phyloP scores from a whole-genome alignment of 2,329 filamentous ascomycete species.

The Talaromyces islandicus region DNA sequence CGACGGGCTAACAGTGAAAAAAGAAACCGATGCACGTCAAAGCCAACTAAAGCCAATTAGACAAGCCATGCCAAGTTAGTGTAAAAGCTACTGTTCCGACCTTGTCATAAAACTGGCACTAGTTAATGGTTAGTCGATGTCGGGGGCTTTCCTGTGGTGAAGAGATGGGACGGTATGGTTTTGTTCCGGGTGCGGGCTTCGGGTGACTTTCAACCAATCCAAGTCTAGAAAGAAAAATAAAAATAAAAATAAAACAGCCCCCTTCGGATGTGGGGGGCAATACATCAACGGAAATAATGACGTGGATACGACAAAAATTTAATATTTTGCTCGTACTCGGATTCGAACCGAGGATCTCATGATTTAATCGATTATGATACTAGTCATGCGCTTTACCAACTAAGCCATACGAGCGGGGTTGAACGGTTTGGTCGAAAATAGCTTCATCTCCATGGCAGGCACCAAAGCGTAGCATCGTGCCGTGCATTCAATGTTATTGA shows the following conservation, averaged over 20 bases:
- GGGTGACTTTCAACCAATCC: too few relatives aligned
- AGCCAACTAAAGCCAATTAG: background rate
- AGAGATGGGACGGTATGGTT: too few relatives aligned
- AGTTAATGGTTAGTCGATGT: too few relatives aligned
- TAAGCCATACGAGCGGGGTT: constrained; percentile 9
- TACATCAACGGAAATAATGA: too few relatives aligned
- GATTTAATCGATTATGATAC: background rate
- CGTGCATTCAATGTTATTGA: too few relatives aligned
- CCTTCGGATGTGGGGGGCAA: background rate
- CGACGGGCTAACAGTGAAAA: background rate
- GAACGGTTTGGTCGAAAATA: background rate
- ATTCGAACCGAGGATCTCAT: constrained; percentile 9
- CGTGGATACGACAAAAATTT: background rate
- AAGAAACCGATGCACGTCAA: background rate
- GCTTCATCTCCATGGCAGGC: background rate
- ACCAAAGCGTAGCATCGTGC: background rate
- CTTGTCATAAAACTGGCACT: too few relatives aligned
- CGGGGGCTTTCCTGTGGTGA: too few relatives aligned
- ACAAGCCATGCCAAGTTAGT: background rate
- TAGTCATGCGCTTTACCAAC: constrained; percentile 12
- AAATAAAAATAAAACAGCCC: too few relatives aligned
- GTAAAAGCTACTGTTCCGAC: too few relatives aligned
- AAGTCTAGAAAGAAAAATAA: too few relatives aligned
- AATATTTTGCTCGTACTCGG: constrained; percentile 1
- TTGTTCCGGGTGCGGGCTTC: too few relatives aligned